phyloP scores from a whole-genome alignment of 176 grass and related monocot genomes.

The Rhynchospora pubera region DNA sequence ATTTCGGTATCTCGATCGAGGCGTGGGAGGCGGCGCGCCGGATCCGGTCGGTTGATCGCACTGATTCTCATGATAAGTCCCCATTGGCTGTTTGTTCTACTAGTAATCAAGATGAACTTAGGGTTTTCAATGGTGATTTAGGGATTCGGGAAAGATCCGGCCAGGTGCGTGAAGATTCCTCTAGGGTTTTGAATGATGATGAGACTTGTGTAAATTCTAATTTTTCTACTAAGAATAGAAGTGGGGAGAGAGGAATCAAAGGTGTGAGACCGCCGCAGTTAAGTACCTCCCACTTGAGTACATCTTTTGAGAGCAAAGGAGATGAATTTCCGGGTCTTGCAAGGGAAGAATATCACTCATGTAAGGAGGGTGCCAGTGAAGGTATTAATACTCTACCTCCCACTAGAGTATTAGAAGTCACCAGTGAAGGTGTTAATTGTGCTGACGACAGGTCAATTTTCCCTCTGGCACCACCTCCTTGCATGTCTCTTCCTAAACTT shows the following conservation, averaged over 20 bases:
- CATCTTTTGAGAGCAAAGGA: not conserved
- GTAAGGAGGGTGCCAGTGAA: not conserved
- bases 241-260: conserved; percentile 7
- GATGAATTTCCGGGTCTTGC: not conserved
- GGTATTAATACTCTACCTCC: too few species aligned
- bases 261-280: not conserved
- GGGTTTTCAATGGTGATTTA: conserved; percentile 1
- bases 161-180: not conserved
- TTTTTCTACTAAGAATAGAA: not conserved
- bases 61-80: not conserved
- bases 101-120: not conserved
- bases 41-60: not conserved
- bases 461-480: not conserved
- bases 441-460: not conserved
- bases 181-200: not conserved
- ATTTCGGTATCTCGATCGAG: conserved; percentile 55
- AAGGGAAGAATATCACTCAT: not conserved
- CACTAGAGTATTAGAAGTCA: not conserved
- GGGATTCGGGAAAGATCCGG: not conserved
- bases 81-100: not conserved
- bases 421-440: not conserved
- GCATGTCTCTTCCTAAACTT: conserved; percentile 6
- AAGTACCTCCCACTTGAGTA: not conserved
- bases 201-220: not conserved
- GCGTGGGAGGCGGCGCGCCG: conserved; percentile 49